Percentiles rank a stretch among this genome's conserved stretches.
phyloP scores from a whole-genome alignment of 306 rosid species.

The Pterocarpus santalinus region DNA sequence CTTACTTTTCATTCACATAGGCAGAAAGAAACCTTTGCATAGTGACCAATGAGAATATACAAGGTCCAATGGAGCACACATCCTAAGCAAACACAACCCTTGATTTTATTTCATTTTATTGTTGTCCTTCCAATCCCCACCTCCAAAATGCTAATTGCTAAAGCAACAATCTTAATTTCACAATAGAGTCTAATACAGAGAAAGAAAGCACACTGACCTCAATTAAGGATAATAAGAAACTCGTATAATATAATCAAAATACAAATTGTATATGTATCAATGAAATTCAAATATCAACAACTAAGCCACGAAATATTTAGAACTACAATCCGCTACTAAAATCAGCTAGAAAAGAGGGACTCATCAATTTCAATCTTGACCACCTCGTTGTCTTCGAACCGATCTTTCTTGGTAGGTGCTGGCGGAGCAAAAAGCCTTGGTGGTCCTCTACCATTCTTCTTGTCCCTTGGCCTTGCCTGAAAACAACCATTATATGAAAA shows the following conservation, averaged over 20 bases:
- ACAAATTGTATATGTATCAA: constrained; percentile 15
- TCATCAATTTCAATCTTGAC: constrained; percentile 80
- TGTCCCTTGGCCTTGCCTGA: constrained; percentile 81
- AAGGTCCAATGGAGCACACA: not conserved
- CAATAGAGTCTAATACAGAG: not conserved
- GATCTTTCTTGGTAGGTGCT: constrained; percentile 66
- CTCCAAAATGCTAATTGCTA: constrained; percentile 5
- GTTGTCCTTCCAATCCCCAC: not conserved
- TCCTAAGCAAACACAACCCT: not conserved
- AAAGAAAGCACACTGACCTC: constrained; percentile 11
- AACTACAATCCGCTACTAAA: constrained; percentile 45
- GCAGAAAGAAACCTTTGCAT: not conserved
- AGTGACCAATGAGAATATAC: not conserved
- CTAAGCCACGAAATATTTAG: constrained; percentile 20
- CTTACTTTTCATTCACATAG: not conserved
- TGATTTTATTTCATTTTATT: not conserved
- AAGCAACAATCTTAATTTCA: not conserved
- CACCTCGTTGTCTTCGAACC: constrained; percentile 64
- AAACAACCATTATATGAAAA: not conserved
- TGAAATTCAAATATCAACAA: constrained; percentile 41
- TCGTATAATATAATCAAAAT: constrained; percentile 9
- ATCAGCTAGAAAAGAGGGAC: constrained; percentile 56
- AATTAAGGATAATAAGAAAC: not conserved
- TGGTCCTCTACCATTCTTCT: constrained; percentile 87
- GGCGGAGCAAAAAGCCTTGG: constrained; percentile 70